A percentile compares a stretch with the other conserved stretches of the same genome.
phyloP scores from a whole-genome alignment of 2,329 filamentous ascomycete genomes.

The Acephala macrosclerotiorum region DNA sequence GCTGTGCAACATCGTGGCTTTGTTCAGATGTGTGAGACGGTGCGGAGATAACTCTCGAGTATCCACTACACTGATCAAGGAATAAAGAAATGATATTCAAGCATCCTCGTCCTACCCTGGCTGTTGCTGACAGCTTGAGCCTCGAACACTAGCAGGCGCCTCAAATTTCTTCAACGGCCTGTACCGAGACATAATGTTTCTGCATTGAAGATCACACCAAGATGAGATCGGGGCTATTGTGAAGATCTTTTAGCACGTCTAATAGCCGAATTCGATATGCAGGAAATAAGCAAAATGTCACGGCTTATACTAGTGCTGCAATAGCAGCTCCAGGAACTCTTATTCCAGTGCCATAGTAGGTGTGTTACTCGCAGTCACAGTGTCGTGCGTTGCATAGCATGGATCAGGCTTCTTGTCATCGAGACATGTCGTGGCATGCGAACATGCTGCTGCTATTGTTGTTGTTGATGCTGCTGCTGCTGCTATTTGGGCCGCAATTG shows the following conservation, averaged over 20 bases:
- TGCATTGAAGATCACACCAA: neutral
- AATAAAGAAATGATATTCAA: neutral
- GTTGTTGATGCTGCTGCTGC: no score
- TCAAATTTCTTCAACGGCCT: neutral
- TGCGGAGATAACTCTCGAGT: constrained; percentile 6
- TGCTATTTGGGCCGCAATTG: no score
- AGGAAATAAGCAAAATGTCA: neutral
- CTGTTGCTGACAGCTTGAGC: neutral
- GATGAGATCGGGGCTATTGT: neutral
- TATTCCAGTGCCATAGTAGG: neutral
- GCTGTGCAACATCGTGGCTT: neutral
- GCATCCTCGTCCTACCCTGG: neutral
- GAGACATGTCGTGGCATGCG: neutral
- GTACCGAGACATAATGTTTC: neutral
- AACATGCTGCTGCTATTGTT: no score
- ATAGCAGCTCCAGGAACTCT: neutral
- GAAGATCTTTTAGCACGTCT: neutral
- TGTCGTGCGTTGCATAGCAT: neutral
- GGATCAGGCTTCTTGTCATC: neutral
- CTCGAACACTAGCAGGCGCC: neutral
- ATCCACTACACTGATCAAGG: neutral
- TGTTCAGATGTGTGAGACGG: neutral
- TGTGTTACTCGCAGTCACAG: no score
- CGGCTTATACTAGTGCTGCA: neutral
- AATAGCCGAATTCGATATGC: no score